Conservation (phyloP, 371 early-diverging fungal species). For the Apophysomyces trapeziformis region DNA sequence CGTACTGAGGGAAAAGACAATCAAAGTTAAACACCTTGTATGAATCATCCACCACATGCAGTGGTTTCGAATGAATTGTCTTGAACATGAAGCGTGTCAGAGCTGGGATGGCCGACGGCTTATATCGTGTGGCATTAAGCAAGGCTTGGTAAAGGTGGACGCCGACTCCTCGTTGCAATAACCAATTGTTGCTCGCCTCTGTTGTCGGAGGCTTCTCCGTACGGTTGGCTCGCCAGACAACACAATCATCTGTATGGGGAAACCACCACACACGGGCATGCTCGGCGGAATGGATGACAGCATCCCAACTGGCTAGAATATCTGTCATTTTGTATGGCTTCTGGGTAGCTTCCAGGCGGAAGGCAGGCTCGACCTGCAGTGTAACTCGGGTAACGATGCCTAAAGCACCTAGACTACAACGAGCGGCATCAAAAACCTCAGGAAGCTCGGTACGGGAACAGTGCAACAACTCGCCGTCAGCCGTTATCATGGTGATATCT, state of each 20-base stretch:
- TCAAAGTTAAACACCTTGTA: slow-evolving; percentile 84
- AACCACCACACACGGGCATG: slow-evolving; percentile 90
- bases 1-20: slow-evolving; percentile 84
- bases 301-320: slow-evolving; percentile 60
- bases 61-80: slow-evolving; percentile 45
- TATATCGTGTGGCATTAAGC: slow-evolving; percentile 64
- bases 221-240: slow-evolving; percentile 79
- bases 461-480: slow-evolving; percentile 50
- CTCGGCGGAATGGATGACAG: slow-evolving; percentile 68
- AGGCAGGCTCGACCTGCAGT: slow-evolving; percentile 73
- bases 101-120: slow-evolving; percentile 65
- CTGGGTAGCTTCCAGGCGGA: slow-evolving; percentile 71
- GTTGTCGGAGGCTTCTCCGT: slow-evolving; percentile 47
- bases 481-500: slow-evolving; percentile 67
- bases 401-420: slow-evolving; percentile 76
- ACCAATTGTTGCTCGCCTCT: slow-evolving; percentile 37
- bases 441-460: slow-evolving; percentile 52
- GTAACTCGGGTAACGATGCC: slow-evolving; percentile 79
- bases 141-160: slow-evolving; percentile 72
- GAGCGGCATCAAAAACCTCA: slow-evolving; percentile 72
- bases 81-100: slow-evolving; percentile 61
- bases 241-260: slow-evolving; percentile 79
- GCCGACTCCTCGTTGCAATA: slow-evolving; percentile 58
- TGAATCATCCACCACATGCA: slow-evolving; percentile 66
- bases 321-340: slow-evolving; percentile 62